Evolutionary conservation across 106 monocot genomes (phyloP).

Genomic region (Posidonia australis): DNA sequence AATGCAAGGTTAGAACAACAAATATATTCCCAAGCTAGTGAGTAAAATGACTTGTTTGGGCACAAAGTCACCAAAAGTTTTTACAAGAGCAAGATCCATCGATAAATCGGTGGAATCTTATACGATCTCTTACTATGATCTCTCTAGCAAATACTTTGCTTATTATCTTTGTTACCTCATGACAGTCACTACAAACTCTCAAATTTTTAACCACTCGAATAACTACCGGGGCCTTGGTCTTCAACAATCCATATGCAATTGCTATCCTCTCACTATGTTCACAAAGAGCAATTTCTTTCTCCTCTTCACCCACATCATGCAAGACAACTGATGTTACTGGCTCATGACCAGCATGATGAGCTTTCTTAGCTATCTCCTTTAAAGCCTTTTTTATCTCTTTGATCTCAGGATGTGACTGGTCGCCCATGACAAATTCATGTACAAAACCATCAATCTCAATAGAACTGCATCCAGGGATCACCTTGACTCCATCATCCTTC

Average conservation of each 20-base stretch:
- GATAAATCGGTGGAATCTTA: slow-evolving; percentile 69
- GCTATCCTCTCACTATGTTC: slow-evolving; percentile 96
- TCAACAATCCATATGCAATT: slow-evolving; percentile 76
- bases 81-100: slow-evolving; percentile 67
- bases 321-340: slow-evolving; percentile 56
- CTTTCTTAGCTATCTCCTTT: slow-evolving; percentile 44
- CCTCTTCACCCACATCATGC: slow-evolving; percentile 86
- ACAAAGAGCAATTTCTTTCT: slow-evolving; percentile 71
- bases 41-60: too few species aligned
- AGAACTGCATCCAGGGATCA: slow-evolving; percentile 62
- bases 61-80: slow-evolving; percentile 62
- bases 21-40: too few species aligned
- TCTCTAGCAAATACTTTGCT: slow-evolving; percentile 57
- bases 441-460: slow-evolving; percentile 73
- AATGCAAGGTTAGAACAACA: too few species aligned
- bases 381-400: slow-evolving; percentile 50
- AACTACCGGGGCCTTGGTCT: slow-evolving; percentile 37
- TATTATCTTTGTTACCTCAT: slow-evolving; percentile 80
- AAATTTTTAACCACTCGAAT: slow-evolving; percentile 84
- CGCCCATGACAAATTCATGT: slow-evolving; percentile 62
- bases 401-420: slow-evolving; percentile 68
- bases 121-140: slow-evolving; percentile 77
- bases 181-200: slow-evolving; percentile 73
- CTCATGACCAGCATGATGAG: slow-evolving; percentile 43
- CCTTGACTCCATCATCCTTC: slow-evolving; percentile 54